Conservation (phyloP, 1,284 basidiomycete species). For the Trametes pubescens region DNA sequence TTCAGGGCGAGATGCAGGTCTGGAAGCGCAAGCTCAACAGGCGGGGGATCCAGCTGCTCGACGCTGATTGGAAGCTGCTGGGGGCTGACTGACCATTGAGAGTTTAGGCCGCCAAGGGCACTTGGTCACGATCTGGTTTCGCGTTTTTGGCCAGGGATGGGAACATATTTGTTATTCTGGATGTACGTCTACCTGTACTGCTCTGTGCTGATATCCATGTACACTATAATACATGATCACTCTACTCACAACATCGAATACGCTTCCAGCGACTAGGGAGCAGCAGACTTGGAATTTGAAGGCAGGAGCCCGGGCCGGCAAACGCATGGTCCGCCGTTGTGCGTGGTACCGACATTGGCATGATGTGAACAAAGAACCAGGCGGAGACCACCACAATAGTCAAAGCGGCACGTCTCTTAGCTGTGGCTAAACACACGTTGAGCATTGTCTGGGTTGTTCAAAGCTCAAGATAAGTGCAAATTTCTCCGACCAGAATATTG, state of each 20-base stretch:
- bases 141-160: neutral
- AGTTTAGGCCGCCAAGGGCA: too few species aligned
- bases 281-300: too few species aligned
- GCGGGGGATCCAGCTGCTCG: conserved; percentile 65
- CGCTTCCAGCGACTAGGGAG: too few species aligned
- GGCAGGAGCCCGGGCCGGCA: neutral
- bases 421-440: neutral
- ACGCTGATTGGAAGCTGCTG: conserved; percentile 66
- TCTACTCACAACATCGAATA: neutral
- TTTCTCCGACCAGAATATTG: neutral
- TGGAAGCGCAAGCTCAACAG: conserved; percentile 69
- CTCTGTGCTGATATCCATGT: too few species aligned
- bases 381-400: neutral
- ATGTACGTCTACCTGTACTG: neutral
- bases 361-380: neutral
- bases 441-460: neutral
- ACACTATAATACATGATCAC: neutral
- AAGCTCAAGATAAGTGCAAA: neutral
- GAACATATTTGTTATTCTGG: neutral
- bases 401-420: neutral
- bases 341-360: neutral
- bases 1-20: conserved; percentile 79
- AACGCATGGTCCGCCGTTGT: neutral
- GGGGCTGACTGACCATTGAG: conserved; percentile 28
- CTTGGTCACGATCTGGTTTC: too few species aligned